Evolutionary conservation across 495 filamentous ascomycete species (phyloP), one percentile per base, ranked within the genome.

Genomic region (Astrothelium macrocarpum): DNA sequence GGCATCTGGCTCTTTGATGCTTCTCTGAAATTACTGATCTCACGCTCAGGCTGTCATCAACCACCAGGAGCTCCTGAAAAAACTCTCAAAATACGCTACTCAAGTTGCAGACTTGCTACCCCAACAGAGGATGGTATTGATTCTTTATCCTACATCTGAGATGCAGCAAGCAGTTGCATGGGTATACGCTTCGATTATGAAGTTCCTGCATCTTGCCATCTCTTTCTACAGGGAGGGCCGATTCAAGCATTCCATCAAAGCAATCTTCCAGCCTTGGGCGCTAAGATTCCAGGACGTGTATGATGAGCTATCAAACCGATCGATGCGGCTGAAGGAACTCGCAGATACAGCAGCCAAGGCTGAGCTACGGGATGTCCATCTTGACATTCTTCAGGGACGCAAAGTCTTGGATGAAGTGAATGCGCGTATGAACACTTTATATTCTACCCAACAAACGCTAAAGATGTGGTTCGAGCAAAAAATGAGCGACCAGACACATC

Each of bases 151-250:
- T 12, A 67, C 61, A n/a, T 1, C 18, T 1, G 32, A 34, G 25
- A 67, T 67, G 65, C 60, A 67, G 18, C 3, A 61, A 16, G 59
- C 62, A 16, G 63, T 67, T n/a, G 56, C 53, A 7, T 26, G 26
- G 9, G 26, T 67, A 1, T 59, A 67, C 53, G 62, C 32, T 0
- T 42, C 59, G 32, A 67, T 67, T 43, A 46, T 67, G 25, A 53
- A 29, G 2, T 67, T 67, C 32, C 32, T 67, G 10, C 26, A 34
- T 3, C 46, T 39, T 7, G 62, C 65, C 32, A 20, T 67, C 28
- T 32, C 53, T 0, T 67, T 61, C 60, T 67, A 67, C 32, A 45
- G 42, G 29, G 34, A 39, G 4, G 36, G 62, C 16, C 39, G 53
- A 45, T 45, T 59, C 31, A 28, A 60, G 18, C 60, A 63, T 28